Conservation (phyloP, 2,329 filamentous ascomycete species). For the Ceratocystis lukuohia region DNA sequence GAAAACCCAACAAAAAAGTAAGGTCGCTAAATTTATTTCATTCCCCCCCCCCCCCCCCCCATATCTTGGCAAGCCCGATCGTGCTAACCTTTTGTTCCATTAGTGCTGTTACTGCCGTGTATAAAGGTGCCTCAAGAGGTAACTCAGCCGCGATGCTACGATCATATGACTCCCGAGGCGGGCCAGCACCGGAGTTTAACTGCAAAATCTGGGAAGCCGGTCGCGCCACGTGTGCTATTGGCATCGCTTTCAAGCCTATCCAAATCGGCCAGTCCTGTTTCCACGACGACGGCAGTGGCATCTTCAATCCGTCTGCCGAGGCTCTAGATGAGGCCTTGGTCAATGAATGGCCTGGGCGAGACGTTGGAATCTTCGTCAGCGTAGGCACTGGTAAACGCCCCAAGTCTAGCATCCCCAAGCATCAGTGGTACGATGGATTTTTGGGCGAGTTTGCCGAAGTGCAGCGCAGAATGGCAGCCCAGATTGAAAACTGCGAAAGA, state of each 20-base stretch:
- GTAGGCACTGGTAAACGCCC: conserved; percentile 84
- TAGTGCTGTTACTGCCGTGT: conserved; percentile 81
- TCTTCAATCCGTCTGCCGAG: conserved; percentile 78
- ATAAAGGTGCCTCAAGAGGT: conserved; percentile 63
- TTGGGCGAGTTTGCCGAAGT: conserved; percentile 88
- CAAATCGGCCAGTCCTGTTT: conserved; percentile 88
- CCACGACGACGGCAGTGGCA: conserved; percentile 80
- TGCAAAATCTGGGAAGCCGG: conserved; percentile 97
- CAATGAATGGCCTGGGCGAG: conserved; percentile 90
- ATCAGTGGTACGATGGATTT: conserved; percentile 89
- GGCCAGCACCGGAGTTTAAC: conserved; percentile 79
- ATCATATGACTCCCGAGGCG: conserved; percentile 89
- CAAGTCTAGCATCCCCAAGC: conserved; percentile 45
- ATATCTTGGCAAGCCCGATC: background rate
- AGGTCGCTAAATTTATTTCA: no score
- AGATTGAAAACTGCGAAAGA: conserved; percentile 89
- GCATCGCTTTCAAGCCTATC: conserved; percentile 89
- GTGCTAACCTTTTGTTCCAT: conserved; percentile 7
- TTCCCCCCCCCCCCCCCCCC: background rate
- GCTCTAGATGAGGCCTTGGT: conserved; percentile 79
- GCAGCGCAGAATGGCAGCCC: conserved; percentile 57
- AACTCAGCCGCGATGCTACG: conserved; percentile 61
- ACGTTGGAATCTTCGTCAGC: conserved; percentile 83
- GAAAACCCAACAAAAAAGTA: no score
- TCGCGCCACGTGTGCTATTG: conserved; percentile 81